Percentiles rank a stretch among this genome's conserved stretches.
phyloP scores from a whole-genome alignment of 2,329 filamentous ascomycete species.

The Arthrobotrys megalospora region DNA sequence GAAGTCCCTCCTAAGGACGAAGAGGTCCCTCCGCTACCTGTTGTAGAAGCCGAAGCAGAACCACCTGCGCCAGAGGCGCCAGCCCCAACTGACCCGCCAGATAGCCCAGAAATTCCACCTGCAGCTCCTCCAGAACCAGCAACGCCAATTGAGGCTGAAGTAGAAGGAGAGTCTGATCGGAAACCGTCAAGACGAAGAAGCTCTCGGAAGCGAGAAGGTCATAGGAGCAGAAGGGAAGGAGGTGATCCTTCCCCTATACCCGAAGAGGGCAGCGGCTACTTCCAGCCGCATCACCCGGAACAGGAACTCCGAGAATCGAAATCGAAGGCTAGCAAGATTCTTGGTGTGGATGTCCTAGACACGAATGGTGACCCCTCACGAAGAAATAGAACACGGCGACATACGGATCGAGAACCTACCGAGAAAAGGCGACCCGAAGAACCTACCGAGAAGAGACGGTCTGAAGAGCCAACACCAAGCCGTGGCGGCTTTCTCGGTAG shows the following conservation, averaged over 20 bases:
- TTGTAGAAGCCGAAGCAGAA: constrained; percentile 9
- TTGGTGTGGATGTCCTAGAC: constrained; percentile 46
- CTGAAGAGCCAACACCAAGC: constrained; percentile 36
- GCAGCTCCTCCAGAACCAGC: constrained; percentile 18
- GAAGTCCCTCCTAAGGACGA: constrained; percentile 35
- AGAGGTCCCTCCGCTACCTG: constrained; percentile 10
- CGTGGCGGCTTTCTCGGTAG: constrained; percentile 48
- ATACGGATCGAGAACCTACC: constrained; percentile 38
- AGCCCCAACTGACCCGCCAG: constrained; percentile 33
- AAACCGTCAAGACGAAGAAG: constrained; percentile 46
- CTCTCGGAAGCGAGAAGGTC: constrained; percentile 45
- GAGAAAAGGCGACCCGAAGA: constrained; percentile 47
- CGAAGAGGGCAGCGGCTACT: constrained; percentile 42
- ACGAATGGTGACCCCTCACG: constrained; percentile 38
- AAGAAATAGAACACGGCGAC: constrained; percentile 35
- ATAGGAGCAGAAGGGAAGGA: constrained; percentile 49
- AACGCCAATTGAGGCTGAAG: constrained; percentile 17
- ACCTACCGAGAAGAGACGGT: constrained; percentile 30
- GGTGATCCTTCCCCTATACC: constrained; percentile 54
- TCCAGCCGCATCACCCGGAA: constrained; percentile 36
- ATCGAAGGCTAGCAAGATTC: constrained; percentile 51
- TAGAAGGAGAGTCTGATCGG: constrained; percentile 23
- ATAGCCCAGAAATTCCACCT: constrained; percentile 31
- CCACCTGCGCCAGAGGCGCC: constrained; percentile 26
- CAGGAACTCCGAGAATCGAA: constrained; percentile 46